A percentile compares a stretch with the other conserved stretches of the same genome.
Conservation (phyloP, 495 filamentous ascomycete species). For the Hypoxylon fragiforme region DNA sequence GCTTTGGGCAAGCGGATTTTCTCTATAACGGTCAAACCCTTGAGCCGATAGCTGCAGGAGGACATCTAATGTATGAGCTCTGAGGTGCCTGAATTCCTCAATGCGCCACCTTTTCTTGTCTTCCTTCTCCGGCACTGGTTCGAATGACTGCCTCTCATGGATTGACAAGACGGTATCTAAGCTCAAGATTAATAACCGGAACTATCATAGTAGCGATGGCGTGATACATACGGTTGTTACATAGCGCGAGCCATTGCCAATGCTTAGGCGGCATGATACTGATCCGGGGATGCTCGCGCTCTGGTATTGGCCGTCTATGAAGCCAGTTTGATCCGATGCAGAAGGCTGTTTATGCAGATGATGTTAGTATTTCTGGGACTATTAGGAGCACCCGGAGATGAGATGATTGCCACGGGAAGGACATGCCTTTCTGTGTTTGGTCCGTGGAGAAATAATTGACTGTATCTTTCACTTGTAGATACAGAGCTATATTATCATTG, state of each 20-base stretch:
- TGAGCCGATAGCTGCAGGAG: slow-evolving; percentile 67
- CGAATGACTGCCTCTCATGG: slow-evolving; percentile 68
- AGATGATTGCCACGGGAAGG: not conserved
- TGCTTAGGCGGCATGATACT: slow-evolving; percentile 41
- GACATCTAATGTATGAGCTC: slow-evolving; percentile 71
- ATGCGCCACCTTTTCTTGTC: slow-evolving; percentile 38
- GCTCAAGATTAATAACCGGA: slow-evolving; percentile 13
- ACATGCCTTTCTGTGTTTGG: slow-evolving; percentile 38
- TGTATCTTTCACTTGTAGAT: slow-evolving; percentile 39
- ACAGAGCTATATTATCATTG: slow-evolving; percentile 32
- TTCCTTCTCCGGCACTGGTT: slow-evolving; percentile 35
- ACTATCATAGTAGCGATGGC: not conserved
- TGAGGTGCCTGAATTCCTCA: slow-evolving; percentile 55
- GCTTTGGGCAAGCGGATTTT: slow-evolving; percentile 54
- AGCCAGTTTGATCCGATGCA: slow-evolving; percentile 84
- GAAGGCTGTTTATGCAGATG: slow-evolving; percentile 54
- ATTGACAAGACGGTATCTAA: slow-evolving; percentile 76
- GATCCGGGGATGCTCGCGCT: slow-evolving; percentile 29
- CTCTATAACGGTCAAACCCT: slow-evolving; percentile 42
- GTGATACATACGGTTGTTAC: slow-evolving; percentile 70
- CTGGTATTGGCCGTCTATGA: slow-evolving; percentile 52
- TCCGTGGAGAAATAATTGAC: slow-evolving; percentile 49
- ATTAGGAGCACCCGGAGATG: too few relatives aligned
- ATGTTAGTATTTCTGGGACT: slow-evolving; percentile 15
- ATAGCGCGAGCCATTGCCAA: slow-evolving; percentile 85